A percentile compares a stretch with the other conserved stretches of the same genome.
phyloP scores from a whole-genome alignment of 306 rosid genomes.

The Rosa persica region DNA sequence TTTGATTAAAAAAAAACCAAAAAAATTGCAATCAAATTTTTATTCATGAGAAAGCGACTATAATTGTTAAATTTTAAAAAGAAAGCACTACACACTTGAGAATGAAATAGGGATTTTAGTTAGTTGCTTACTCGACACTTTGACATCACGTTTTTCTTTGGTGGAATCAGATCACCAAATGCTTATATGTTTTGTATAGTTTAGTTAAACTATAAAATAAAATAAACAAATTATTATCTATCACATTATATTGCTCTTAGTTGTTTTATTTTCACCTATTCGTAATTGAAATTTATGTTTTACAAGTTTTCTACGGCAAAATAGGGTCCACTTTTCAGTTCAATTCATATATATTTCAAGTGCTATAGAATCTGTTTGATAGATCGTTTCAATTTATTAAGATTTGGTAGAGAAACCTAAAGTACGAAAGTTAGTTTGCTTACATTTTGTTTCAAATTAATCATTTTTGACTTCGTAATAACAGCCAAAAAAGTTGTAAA shows the following conservation, averaged over 20 bases:
- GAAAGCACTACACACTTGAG: not conserved
- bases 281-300: too few relatives aligned
- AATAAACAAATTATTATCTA: too few relatives aligned
- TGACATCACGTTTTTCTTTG: not conserved
- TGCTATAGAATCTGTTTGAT: not conserved
- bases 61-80: not conserved
- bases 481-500: too few relatives aligned
- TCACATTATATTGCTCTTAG: not conserved
- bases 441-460: too few relatives aligned
- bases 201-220: too few relatives aligned
- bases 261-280: not conserved
- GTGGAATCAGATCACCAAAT: not conserved
- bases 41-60: not conserved
- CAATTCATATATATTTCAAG: not conserved
- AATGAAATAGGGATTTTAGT: not conserved
- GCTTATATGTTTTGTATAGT: not conserved
- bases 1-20: too few relatives aligned
- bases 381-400: not conserved
- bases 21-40: not conserved
- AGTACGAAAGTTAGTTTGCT: not conserved
- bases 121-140: not conserved
- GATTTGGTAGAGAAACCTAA: not conserved
- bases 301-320: not conserved
- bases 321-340: not conserved
- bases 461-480: too few relatives aligned